These are phyloP conservation scores for Cytospora schulzeri DNA, from an alignment of 2,329 filamentous ascomycete genomes.

Conservation along the genomic window DNA sequence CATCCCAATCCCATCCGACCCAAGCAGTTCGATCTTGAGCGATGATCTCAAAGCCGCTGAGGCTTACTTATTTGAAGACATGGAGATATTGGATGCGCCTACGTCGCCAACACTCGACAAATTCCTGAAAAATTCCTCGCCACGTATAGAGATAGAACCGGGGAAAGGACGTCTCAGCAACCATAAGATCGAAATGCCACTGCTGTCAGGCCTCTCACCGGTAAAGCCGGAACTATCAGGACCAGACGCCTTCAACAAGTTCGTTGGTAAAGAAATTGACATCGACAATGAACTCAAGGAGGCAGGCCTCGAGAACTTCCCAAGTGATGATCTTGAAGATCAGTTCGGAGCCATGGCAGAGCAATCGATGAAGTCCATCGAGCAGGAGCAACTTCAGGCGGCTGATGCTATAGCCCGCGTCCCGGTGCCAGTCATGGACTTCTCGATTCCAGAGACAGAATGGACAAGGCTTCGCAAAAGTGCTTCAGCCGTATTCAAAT, in stretches of 20 bases:
- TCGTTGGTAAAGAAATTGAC: constrained; percentile 27
- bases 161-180: constrained; percentile 25
- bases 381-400: constrained; percentile 36
- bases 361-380: constrained; percentile 29
- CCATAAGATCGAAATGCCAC: constrained; percentile 32
- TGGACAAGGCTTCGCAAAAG: constrained; percentile 31
- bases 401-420: constrained; percentile 34
- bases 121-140: constrained; percentile 4
- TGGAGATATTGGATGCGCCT: constrained; percentile 29
- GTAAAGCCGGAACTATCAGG: neutral
- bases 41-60: constrained; percentile 33
- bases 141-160: constrained; percentile 13
- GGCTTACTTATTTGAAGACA: constrained; percentile 28
- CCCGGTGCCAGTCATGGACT: constrained; percentile 35
- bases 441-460: constrained; percentile 31
- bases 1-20: constrained; percentile 31
- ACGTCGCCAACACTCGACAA: constrained; percentile 26
- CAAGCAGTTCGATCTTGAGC: constrained; percentile 29
- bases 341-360: constrained; percentile 27
- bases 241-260: constrained; percentile 22
- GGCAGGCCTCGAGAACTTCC: neutral
- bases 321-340: constrained; percentile 7
- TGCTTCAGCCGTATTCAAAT: constrained; percentile 30
- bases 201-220: constrained; percentile 28
- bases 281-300: constrained; percentile 9